Base-by-base conservation (phyloP, 169 alveolate genomes). In the Eimeria praecox region DNA sequence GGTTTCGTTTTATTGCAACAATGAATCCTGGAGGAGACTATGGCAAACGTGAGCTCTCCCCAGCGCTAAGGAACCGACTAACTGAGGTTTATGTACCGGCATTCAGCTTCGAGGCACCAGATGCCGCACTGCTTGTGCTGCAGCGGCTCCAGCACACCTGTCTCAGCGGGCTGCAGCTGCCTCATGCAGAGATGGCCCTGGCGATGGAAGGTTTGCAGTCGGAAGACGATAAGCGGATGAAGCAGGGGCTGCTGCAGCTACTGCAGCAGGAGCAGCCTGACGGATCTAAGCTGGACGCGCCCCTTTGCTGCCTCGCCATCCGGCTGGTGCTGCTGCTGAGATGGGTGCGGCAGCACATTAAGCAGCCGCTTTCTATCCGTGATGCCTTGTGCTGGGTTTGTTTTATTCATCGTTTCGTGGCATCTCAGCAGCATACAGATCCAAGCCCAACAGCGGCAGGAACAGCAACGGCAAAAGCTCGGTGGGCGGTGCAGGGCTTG, bases 11-110 rank as follows among this genome's bases (percentile, higher is more conserved):
- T 52, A 98, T 99, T 73, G 99, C 99, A n/a, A 99, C 99, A 27
- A 99, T 99, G 99, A 99, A 99, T 96, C 99, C 99, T 56, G 99
- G 99, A 49, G 99, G 99, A 38, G 99, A 99, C 97, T 99, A 98
- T 96, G 99, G 99, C 33, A 99, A 99, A 98, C 98, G 99, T 96
- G 99, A 99, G 97, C 98, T 99, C 33, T 98, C 99, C 49, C 99
- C 99, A 52, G 99, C 99, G 40, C 97, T 99, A 89, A 98, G 99
- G 85, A 99, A 99, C 95, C 98, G 99, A 54, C 99, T 99, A 95
- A 99, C 99, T 18, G 99, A 99, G 97, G 98, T 99, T 69, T 99
- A 98, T 97, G 99, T 99, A 30, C 98, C 97, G 44, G 83, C 96
- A 46, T 95, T 91, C 56, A 78, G 88, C 83, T 92, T 93, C 59